phyloP scores from a whole-genome alignment of 352 stramenopile genomes.

The Thraustotheca clavata region DNA sequence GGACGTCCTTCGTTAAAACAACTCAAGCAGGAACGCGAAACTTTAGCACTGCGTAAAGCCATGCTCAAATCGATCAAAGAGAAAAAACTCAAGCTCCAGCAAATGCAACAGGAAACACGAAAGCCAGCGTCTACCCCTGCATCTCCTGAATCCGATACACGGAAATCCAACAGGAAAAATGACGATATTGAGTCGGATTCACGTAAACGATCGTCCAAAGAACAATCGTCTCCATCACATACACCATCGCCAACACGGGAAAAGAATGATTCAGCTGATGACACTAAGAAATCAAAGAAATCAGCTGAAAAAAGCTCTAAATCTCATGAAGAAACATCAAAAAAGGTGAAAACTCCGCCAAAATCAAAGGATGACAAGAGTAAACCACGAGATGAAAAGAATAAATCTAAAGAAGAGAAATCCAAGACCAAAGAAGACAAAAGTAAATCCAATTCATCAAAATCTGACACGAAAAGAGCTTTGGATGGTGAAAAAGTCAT shows the following conservation, averaged over 20 bases:
- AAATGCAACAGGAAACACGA: background rate
- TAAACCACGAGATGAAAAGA: too few relatives aligned
- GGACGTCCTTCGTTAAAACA: slow-evolving; percentile 18
- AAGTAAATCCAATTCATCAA: too few relatives aligned
- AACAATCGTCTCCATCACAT: background rate
- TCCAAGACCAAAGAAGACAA: background rate
- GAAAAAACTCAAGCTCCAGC: background rate
- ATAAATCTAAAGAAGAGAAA: background rate
- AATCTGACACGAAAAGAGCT: background rate
- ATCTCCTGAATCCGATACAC: background rate
- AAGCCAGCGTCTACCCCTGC: background rate
- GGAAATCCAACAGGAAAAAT: background rate
- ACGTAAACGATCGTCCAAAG: background rate
- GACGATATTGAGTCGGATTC: background rate
- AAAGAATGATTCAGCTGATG: background rate
- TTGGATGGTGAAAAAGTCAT: background rate
- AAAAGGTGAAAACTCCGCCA: too few relatives aligned
- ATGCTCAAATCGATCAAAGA: slow-evolving; percentile 19
- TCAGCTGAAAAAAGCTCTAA: too few relatives aligned
- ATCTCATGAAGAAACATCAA: too few relatives aligned
- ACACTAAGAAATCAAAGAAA: background rate
- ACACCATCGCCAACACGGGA: background rate
- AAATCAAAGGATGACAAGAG: too few relatives aligned
- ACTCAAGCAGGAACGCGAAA: slow-evolving; percentile 10
- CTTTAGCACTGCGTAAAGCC: slow-evolving; percentile 13